Base-by-base conservation (phyloP, 257 asterid genomes). In the Ballota nigra region DNA sequence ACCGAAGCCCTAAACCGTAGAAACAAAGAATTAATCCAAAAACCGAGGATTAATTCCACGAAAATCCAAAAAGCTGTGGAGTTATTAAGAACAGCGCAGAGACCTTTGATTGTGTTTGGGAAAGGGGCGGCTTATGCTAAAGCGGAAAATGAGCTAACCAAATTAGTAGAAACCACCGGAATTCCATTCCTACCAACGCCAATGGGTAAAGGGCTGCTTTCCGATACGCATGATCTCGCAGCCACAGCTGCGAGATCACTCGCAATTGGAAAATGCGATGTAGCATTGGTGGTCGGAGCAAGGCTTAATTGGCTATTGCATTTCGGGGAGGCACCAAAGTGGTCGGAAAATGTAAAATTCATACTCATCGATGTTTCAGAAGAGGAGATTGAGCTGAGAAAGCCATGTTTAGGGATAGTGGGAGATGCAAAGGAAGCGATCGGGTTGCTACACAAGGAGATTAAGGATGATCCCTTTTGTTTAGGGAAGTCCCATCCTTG, bases 111-210 rank as follows among this genome's bases (percentile, higher is more conserved):
- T 56, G 96, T 92, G 72, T 87, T 92, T 45, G 97, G 98, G 15
- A 92, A 92, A 60, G 98, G 97, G 62, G 98, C 98, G 16, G 93
- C 95, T 34, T 79, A 78, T 65, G 79, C 93, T 36, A 90, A 83
- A 72, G 92, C 96, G 4, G 98, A 92, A 67, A 74, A 61, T 26
- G 92, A 77, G 70, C 72, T 90, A 74, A 81, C 75, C 34, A 80
- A 74, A 40, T 75, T 92, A 45, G 89, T 92, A 20, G 95, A 90
- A 69, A 80, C 78, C 45, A 90, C 92, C 2, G 96, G 97, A 28
- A 88, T 92, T 51, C 97, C 98, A 2, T 90, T 92, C 69, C 70
- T 92, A 79, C 98, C 97, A 1, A 92, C 97, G 19, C 98, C 98
- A 4, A 92, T 92, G 97, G 97, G 95, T 40, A 92, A 92, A 49